Evolutionary conservation across 1,284 basidiomycete genomes (phyloP), one percentile per base, ranked within the genome.

Genomic region (Boletus sp.): DNA sequence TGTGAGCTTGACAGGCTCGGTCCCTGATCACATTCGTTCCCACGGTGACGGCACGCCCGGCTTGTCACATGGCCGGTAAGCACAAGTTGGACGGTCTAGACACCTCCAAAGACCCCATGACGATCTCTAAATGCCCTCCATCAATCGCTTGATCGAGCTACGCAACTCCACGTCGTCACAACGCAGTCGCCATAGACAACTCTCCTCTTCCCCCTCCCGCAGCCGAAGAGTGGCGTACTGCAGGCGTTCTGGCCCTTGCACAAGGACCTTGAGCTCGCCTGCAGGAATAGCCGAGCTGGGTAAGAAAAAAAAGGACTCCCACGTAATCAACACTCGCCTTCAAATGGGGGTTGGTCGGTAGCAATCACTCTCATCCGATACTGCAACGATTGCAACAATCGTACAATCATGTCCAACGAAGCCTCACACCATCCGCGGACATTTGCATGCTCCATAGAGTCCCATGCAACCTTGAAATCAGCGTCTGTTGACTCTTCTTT

Each of bases 151-250:
- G 39, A 80, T 66, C 25, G 60, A 56, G 20, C 50, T 62, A 49
- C 70, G 64, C 58, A 75, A 54, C 29, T 58, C 64, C 14, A 44
- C 59, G 48, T 81, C 74, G 14, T 68, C 71, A 56, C 81, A 78
- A 25, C 82, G 78, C 49, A 87, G 51, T 48, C 81, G 76, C 86
- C 87, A 89, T 34, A 89, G 63, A 59, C 84, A 87, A 30, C 81
- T 77, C 25, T 82, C 82, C 37, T 87, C 86, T 6, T 83, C 81
- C 19, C 76, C 77, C 53, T 79, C 78, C 41, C 74, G 76, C 39
- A 89, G 64, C 33, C 83, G 75, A 23, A 88, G 61, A 9, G 74
- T 63, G 3, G 73, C 78, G 30, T 52, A 44, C 46, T 58, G 44
- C 20, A 48, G 55, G 32, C 55, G 48, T 7, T 48, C 51, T 9